Base-by-base conservation (phyloP, 2,329 filamentous ascomycete species). In the Hypoxylon sp. region DNA sequence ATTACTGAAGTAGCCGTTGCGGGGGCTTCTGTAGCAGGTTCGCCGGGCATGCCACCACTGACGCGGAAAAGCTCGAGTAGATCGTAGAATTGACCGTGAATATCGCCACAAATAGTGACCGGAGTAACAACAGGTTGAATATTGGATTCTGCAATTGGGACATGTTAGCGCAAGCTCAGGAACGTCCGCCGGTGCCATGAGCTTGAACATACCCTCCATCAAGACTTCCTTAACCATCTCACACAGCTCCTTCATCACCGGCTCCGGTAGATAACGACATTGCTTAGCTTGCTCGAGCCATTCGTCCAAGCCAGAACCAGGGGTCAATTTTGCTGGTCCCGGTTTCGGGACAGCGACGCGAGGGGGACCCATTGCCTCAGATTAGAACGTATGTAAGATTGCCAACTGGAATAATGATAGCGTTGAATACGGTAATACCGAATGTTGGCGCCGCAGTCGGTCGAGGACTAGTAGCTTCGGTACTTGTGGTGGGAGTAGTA, bases 21-120 rank as follows among this genome's bases (percentile, higher is more conserved):
- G 14, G 92, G 91, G 13, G 88, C 83, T 77, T 94, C 87, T 26
- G 90, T 86, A 68, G 90, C 87, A 42, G 88, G 87, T 75, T 97
- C 92, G 75, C 94, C 94, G 10, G 96, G 96, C 93, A 98, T 98
- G 72, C 96, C 96, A 68, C 96, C 96, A 51, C 95, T 94, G 44
- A 99, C 95, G 59, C 94, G 92, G 82, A 99, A 99, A 54, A 99
- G 90, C 84, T 99, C 96, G 68, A 98, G 89, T 9, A 99, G 86
- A 80, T 99, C 96, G 83, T 99, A 98, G 81, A 98, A 98, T 83
- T 99, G 96, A 75, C 96, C 96, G 82, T 99, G 96, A 70, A 99
- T 98, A 79, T 99, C 96, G 78, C 96, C 96, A 78, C 96, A 98
- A 70, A 99, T 92, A 4, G 96, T 99, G 70, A 99, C 96, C 5